Evolutionary conservation across 2,329 filamentous ascomycete species (phyloP), one percentile per base, ranked within the genome.

Genomic region (Aspergillus persii): DNA sequence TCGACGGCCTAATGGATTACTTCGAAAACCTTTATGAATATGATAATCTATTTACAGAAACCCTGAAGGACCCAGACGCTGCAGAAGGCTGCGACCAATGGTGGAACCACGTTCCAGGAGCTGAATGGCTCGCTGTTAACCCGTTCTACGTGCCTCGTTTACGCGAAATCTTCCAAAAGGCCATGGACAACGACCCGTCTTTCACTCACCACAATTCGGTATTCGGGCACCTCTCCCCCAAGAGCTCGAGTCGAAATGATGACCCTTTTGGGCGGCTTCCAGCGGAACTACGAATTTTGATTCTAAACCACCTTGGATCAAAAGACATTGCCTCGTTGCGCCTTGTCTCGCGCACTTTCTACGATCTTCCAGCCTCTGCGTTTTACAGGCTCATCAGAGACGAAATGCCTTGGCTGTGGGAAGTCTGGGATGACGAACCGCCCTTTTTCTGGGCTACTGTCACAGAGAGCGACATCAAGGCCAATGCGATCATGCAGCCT

Each of bases 101-200:
- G 52, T 27, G 44, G 23, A 2, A 49, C 8, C 4, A 48, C 12
- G 31, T 31, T 2, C 30, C 1, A 0, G 49, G 48, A 1, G 36
- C 9, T 7, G 53, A 59, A 53, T 53, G 41, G 49, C 48, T 56
- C 4, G 57, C 47, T 26, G 44, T 26, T 3, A 56, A 59, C 8
- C 57, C 53, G 12, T 50, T 41, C n/a, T 56, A 56, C n/a, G 50
- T 59, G 7, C 49, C 57, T 11, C 36, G 29, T 11, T 50, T 57
- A 11, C 36, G 36, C 15, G 36, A 41, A n/a, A 41, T 41, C 15
- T 41, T 41, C 36, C 11, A 41, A 41, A 12, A 41, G 12, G 36
- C 36, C 12, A 41, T 41, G 36, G 15, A 41, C 36, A 41, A 6
- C 7, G 36, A 41, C 12, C 12, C 15, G 3, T n/a, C 36, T 15